Evolutionary conservation across 768 basidiomycete genomes (phyloP).

Genomic region (Clitopilus hobsonii): DNA sequence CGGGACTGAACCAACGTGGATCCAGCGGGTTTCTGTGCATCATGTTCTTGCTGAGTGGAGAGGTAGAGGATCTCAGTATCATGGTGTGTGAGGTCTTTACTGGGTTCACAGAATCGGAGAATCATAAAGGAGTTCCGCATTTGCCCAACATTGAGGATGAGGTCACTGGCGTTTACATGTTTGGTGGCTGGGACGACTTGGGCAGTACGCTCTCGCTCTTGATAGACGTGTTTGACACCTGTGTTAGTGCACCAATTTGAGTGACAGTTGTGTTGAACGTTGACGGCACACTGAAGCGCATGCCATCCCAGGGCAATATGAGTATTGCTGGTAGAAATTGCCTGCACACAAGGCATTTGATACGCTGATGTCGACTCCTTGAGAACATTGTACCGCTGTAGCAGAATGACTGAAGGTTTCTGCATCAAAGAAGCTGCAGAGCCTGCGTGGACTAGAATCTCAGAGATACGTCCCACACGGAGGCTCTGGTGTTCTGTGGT

Average conservation of each 20-base stretch:
- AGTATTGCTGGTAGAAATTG: neutral
- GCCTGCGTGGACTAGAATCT: neutral
- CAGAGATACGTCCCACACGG: neutral
- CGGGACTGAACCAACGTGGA: neutral
- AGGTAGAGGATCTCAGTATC: neutral
- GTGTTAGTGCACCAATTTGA: slow-evolving; percentile 11
- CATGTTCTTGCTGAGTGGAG: neutral
- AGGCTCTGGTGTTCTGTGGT: neutral
- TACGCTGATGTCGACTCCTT: neutral
- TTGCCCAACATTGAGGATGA: slow-evolving; percentile 19
- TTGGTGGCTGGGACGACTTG: neutral
- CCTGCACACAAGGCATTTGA: neutral
- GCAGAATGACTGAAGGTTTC: neutral
- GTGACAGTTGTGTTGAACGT: slow-evolving; percentile 19
- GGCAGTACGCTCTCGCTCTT: slow-evolving; percentile 11
- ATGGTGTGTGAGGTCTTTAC: neutral
- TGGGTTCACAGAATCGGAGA: slow-evolving; percentile 8
- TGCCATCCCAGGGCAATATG: slow-evolving; percentile 11
- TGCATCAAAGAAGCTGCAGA: neutral
- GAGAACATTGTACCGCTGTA: neutral
- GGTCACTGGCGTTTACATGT: slow-evolving; percentile 5
- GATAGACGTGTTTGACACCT: slow-evolving; percentile 6
- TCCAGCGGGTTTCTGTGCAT: neutral
- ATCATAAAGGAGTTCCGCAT: slow-evolving; percentile 19
- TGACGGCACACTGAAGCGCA: slow-evolving; percentile 19